Base-by-base conservation (phyloP, 2,329 filamentous ascomycete genomes). In the Pseudogymnoascus sp. region DNA sequence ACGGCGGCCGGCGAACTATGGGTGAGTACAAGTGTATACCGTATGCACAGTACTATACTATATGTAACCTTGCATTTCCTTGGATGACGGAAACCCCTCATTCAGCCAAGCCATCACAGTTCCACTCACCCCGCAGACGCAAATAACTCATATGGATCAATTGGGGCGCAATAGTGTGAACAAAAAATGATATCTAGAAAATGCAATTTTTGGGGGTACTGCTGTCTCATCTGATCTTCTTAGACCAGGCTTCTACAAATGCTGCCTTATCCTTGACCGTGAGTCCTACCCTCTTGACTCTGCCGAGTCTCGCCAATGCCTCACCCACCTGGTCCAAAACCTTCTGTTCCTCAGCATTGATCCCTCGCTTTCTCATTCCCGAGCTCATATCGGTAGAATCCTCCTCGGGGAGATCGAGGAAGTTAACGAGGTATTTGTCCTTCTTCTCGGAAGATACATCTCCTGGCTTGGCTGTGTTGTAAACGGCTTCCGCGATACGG, bases 211-310 rank as follows among this genome's bases (percentile, higher is more conserved):
- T 34, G 3, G 10, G 28, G n/a, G n/a, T 34, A 28, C 31, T 34
- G 19, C 51, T 57, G 51, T 57, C 28, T 57, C 66, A 71, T 63
- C 69, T 73, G 62, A 72, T 70, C 62, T 70, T 78, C 72, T 77
- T 81, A 57, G 73, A 79, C 87, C 87, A 93, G 31, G 87, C 86
- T 63, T 87, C 82, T 28, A 96, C 82, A 76, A 99, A 99, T 5
- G 86, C 85, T 23, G 81, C 79, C 80, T 99, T 99, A 66, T 98
- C 92, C 70, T 83, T 80, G 63, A 96, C 81, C 0, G 91, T 92
- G 68, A 99, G 75, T 0, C 90, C 92, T 1, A 99, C 92, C 64
- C 93, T 83, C 80, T 96, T 96, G 41, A 95, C 93, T 66, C 95
- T 81, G 1, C 93, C 91, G 62, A 99, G 76, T 62, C 93, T 80